Percentiles rank a stretch among this genome's conserved stretches.
phyloP scores from a whole-genome alignment of 78 protist genomes.

The Dictyostelium intermedium region DNA sequence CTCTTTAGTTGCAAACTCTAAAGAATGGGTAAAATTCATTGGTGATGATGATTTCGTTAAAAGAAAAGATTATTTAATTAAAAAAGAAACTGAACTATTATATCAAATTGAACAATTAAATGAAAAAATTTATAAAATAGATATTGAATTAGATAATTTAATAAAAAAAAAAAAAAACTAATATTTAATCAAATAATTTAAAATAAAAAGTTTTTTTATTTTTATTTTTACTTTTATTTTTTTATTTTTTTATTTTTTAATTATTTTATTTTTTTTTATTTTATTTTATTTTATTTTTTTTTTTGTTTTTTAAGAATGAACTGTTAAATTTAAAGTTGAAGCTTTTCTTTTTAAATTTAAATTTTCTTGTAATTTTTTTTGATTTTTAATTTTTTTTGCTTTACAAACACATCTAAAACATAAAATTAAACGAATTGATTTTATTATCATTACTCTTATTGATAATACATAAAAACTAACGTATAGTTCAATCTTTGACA shows the following conservation, averaged over 20 bases:
- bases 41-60: constrained; percentile 38
- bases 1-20: constrained; percentile 28
- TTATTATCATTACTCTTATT: neutral
- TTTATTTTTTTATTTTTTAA: neutral
- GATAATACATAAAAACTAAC: neutral
- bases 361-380: neutral
- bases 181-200: neutral
- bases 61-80: constrained; percentile 25
- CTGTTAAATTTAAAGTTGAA: neutral
- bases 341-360: neutral
- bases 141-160: constrained; percentile 29
- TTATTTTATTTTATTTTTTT: neutral
- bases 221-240: neutral
- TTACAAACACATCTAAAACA: neutral
- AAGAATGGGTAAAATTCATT: constrained; percentile 46
- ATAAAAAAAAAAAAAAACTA: neutral
- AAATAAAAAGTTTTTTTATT: too few species aligned
- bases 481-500: neutral
- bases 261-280: neutral
- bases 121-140: neutral
- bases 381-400: neutral
- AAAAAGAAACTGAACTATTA: constrained; percentile 28
- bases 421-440: neutral
- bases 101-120: neutral
- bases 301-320: neutral